phyloP scores from a whole-genome alignment of 2,329 filamentous ascomycete genomes.

The Teratosphaeria destructans region DNA sequence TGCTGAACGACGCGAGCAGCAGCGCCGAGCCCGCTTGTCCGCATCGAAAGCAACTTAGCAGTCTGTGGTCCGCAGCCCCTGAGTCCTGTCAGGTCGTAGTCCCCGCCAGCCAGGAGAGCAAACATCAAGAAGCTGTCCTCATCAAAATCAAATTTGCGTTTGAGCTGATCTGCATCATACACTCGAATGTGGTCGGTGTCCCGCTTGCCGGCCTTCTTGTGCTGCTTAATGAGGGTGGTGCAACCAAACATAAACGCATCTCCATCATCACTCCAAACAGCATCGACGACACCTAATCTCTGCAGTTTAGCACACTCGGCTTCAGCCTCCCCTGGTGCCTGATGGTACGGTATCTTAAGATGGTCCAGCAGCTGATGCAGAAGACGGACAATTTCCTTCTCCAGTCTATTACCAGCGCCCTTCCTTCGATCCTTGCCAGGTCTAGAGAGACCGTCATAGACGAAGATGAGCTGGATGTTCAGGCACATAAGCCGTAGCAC shows the following conservation, averaged over 20 bases:
- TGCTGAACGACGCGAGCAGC: conserved; percentile 16
- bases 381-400: conserved; percentile 23
- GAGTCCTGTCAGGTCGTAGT: conserved; percentile 30
- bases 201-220: conserved; percentile 27
- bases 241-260: conserved; percentile 41
- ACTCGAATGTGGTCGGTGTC: conserved; percentile 26
- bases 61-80: conserved; percentile 25
- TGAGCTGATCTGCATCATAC: conserved; percentile 21
- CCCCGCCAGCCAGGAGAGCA: conserved; percentile 32
- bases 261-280: conserved; percentile 39
- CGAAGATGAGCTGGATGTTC: conserved; percentile 43
- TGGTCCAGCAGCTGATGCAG: conserved; percentile 29
- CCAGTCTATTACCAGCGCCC: conserved; percentile 20
- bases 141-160: conserved; percentile 22
- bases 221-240: conserved; percentile 29
- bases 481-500: conserved; percentile 38
- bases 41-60: conserved; percentile 20
- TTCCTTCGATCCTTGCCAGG: conserved; percentile 27
- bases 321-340: conserved; percentile 39
- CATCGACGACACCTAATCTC: conserved; percentile 35
- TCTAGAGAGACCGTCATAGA: conserved; percentile 44
- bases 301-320: conserved; percentile 38
- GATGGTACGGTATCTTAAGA: conserved; percentile 33
- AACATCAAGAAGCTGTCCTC: conserved; percentile 30
- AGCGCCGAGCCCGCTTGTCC: conserved; percentile 25